These are phyloP conservation scores for Venturia aucupariae DNA, from an alignment of 2,329 filamentous ascomycete species.

Conservation along the genomic window DNA sequence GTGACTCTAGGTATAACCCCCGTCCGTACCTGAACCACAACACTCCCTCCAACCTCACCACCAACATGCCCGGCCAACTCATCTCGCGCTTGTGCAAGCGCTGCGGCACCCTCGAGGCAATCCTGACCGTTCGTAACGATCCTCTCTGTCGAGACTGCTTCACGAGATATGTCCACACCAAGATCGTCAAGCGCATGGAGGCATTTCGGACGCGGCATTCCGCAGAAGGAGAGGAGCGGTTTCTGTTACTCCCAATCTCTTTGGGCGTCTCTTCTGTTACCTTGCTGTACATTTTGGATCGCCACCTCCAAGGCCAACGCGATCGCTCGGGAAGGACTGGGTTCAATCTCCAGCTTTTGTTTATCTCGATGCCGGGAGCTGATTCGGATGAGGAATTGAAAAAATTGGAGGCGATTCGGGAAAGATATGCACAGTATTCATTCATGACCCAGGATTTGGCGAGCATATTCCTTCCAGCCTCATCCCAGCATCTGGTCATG, in stretches of 20 bases:
- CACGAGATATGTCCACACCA: conserved; percentile 64
- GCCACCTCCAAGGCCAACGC: conserved; percentile 57
- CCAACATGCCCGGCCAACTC: conserved; percentile 1
- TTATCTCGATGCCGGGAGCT: conserved; percentile 24
- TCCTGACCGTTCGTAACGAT: conserved; percentile 48
- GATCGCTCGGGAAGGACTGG: conserved; percentile 54
- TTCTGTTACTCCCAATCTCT: conserved; percentile 70
- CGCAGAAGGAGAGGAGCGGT: conserved; percentile 36
- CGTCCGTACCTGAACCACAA: not conserved
- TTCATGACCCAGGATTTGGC: conserved; percentile 54
- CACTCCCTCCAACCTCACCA: no score
- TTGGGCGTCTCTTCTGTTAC: conserved; percentile 73
- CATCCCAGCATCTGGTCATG: conserved; percentile 36
- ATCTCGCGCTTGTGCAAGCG: conserved; percentile 39
- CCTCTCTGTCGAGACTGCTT: conserved; percentile 68
- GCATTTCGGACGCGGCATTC: conserved; percentile 47
- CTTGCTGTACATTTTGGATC: conserved; percentile 65
- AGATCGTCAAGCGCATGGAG: conserved; percentile 70
- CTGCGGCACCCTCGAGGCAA: conserved; percentile 43
- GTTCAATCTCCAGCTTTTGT: conserved; percentile 55
- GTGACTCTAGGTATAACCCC: not conserved
- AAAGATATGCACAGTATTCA: conserved; percentile 28
- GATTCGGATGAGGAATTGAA: not conserved
- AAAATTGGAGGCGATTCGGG: conserved; percentile 21
- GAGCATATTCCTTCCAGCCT: conserved; percentile 54